Percentiles rank a stretch among this genome's conserved stretches.
Evolutionary conservation across 106 monocot species (phyloP).

Genomic region (Dioscorea alata): DNA sequence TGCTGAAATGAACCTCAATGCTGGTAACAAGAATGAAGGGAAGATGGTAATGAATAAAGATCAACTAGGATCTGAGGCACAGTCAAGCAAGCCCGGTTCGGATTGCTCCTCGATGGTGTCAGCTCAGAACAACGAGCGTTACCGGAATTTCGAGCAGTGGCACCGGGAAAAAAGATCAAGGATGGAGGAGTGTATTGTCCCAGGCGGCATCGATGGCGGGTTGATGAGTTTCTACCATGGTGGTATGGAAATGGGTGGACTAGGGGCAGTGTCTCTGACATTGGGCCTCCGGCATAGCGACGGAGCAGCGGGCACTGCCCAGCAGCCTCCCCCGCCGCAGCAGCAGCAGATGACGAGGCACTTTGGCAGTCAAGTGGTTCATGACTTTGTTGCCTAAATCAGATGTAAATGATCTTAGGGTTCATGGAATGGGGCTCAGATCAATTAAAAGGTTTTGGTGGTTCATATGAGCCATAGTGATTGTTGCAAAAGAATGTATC

Average conservation of each 20-base stretch:
- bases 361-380: constrained; percentile 33
- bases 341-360: constrained; percentile 30
- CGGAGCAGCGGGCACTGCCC: constrained; percentile 2
- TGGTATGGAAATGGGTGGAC: constrained; percentile 33
- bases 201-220: background rate
- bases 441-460: too few species aligned
- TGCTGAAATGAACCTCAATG: constrained; percentile 29
- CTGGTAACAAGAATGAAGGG: constrained; percentile 10
- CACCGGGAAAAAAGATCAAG: constrained; percentile 40
- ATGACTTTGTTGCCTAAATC: constrained; percentile 38
- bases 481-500: too few species aligned
- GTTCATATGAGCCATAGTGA: too few species aligned
- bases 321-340: constrained; percentile 31
- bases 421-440: too few species aligned
- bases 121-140: background rate
- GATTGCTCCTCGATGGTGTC: constrained; percentile 13
- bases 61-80: constrained; percentile 1
- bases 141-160: constrained; percentile 19
- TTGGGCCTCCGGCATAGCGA: constrained; percentile 41
- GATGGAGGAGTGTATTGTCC: constrained; percentile 25
- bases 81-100: constrained; percentile 12
- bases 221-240: constrained; percentile 28
- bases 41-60: background rate
- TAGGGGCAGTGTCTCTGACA: constrained; percentile 43
- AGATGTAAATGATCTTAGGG: too few species aligned